Conservation (phyloP, 257 asterid species). For the Penstemon eatonii region DNA sequence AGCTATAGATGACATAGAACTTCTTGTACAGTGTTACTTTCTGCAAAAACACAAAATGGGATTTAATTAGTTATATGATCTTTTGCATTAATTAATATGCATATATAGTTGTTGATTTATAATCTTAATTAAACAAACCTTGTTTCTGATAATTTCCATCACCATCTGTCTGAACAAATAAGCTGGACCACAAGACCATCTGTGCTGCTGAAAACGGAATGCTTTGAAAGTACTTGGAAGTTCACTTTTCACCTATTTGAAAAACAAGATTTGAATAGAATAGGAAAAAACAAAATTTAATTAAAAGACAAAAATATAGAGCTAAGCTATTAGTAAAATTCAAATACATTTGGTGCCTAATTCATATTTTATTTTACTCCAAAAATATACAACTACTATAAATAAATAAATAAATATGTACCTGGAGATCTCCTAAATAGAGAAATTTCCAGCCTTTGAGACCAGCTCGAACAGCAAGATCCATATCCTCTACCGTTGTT, state of each 20-base stretch:
- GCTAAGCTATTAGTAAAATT: too few relatives aligned
- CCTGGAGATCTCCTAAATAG: conserved; percentile 63
- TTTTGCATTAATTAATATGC: neutral
- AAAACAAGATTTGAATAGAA: neutral
- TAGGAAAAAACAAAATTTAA: neutral
- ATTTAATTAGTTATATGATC: neutral
- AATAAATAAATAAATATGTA: conserved; percentile 1
- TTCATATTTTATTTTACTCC: neutral
- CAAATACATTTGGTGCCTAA: too few relatives aligned
- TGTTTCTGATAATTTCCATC: conserved; percentile 49
- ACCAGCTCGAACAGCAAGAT: conserved; percentile 68
- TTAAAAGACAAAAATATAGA: neutral
- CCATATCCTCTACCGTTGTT: conserved; percentile 70
- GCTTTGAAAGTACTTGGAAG: conserved; percentile 74
- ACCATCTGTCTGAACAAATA: conserved; percentile 61
- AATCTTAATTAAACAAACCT: conserved; percentile 30
- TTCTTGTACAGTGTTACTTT: conserved; percentile 55
- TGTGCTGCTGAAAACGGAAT: conserved; percentile 64
- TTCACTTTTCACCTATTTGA: conserved; percentile 57
- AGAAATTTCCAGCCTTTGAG: conserved; percentile 75
- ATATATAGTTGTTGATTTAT: neutral
- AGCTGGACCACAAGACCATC: conserved; percentile 75
- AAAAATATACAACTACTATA: neutral
- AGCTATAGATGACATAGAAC: conserved; percentile 63
- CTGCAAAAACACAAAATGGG: conserved; percentile 30